Evolutionary conservation across 2,329 filamentous ascomycete species (phyloP).

Genomic region (Tolypocladium nubicola): DNA sequence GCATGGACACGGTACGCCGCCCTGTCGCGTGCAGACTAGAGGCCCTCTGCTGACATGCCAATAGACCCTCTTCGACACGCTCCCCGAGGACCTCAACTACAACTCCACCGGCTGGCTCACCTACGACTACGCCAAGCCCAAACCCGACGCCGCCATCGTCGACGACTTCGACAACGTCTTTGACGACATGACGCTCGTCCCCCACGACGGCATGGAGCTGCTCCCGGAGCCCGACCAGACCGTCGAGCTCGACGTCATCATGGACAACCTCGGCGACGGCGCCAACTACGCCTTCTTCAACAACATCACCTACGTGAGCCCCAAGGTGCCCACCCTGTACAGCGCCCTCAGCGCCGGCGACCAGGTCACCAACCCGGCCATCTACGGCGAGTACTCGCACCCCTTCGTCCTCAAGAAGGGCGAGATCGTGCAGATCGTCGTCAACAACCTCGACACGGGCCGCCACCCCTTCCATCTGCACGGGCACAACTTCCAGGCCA

Average conservation of each 20-base stretch:
- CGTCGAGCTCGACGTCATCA: constrained; percentile 53
- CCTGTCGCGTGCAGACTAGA: neutral
- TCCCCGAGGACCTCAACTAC: constrained; percentile 59
- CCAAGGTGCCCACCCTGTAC: constrained; percentile 73
- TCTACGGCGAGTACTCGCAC: constrained; percentile 59
- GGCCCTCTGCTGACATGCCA: neutral
- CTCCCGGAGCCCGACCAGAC: constrained; percentile 51
- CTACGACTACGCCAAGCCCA: constrained; percentile 36
- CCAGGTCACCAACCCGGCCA: constrained; percentile 41
- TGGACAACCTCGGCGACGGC: constrained; percentile 51
- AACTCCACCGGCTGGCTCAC: constrained; percentile 57
- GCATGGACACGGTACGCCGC: constrained; percentile 52
- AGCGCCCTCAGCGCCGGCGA: constrained; percentile 57
- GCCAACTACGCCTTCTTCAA: constrained; percentile 59
- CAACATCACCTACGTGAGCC: constrained; percentile 62
- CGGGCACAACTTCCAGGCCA: constrained; percentile 62
- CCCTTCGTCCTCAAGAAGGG: constrained; percentile 57
- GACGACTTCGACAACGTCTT: constrained; percentile 51
- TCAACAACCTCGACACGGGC: constrained; percentile 66
- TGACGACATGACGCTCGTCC: constrained; percentile 64
- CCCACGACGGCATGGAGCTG: constrained; percentile 53
- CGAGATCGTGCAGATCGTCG: constrained; percentile 59
- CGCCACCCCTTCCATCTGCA: constrained; percentile 73
- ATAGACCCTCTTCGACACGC: constrained; percentile 53
- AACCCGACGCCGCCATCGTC: constrained; percentile 42